Percentiles rank a stretch among this genome's conserved stretches.
Evolutionary conservation across 345 rosid species (phyloP).

Genomic region (Eucalyptus pumila): DNA sequence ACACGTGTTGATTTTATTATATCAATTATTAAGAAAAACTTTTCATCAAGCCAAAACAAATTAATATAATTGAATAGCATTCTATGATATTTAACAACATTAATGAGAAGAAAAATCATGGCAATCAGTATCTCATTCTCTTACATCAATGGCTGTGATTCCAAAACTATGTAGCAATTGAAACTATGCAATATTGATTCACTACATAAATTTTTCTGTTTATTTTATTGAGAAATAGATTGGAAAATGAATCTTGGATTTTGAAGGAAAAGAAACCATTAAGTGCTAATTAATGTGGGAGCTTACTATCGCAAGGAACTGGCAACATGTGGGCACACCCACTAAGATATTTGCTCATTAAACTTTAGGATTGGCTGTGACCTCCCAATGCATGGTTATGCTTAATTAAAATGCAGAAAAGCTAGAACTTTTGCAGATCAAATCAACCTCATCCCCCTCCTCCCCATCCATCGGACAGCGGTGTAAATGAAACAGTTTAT

Average conservation of each 20-base stretch:
- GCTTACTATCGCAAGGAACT: neutral
- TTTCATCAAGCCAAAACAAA: neutral
- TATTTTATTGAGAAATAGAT: neutral
- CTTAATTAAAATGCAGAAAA: neutral
- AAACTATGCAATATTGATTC: neutral
- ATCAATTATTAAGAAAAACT: too few species aligned
- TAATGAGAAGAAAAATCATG: neutral
- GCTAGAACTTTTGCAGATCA: neutral
- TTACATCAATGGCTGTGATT: neutral
- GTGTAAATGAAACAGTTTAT: neutral
- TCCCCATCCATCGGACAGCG: too few species aligned
- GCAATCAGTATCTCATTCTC: neutral
- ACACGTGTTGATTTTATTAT: neutral
- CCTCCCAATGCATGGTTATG: neutral
- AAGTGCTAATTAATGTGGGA: neutral
- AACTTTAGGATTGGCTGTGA: neutral
- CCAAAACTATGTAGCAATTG: neutral
- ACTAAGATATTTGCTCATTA: neutral
- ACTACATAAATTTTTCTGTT: neutral
- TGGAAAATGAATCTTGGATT: neutral
- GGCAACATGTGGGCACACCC: neutral
- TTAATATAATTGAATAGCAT: neutral
- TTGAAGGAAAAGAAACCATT: neutral
- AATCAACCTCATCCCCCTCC: neutral
- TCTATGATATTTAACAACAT: neutral